Evolutionary conservation across 768 basidiomycete species (phyloP), one percentile per base, ranked within the genome.

Genomic region (Suillus alpinus): DNA sequence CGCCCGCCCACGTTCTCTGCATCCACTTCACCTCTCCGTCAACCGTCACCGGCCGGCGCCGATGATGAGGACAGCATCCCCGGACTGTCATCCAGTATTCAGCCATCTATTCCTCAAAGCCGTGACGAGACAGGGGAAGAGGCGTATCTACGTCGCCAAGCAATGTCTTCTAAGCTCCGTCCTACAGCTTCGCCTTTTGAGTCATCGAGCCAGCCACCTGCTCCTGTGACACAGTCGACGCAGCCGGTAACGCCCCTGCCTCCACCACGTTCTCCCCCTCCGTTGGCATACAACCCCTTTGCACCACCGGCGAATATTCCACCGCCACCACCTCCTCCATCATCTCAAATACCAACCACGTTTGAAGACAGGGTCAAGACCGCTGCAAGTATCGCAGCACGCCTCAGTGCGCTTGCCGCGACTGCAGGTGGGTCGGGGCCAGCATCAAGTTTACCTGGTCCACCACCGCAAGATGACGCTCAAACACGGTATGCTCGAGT

Each of bases 301-400:
- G 83, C 86, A 2, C 88, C 88, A 2, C 81, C 85, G 4, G 67
- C 83, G 20, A 80, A 83, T 7, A 80, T 85, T 5, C 84, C 86
- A 0, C 86, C 88, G 1, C 81, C 86, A 0, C 79, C 80, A 2
- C 76, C 74, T 32, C 73, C 76, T 34, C 76, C 81, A 6, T 72
- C 77, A 9, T 64, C 71, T 3, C 61, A 72, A 18, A 63, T 78
- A 31, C 72, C 75, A 3, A 72, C 58, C 26, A 75, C 78, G 1
- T 77, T 91, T 16, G 86, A 92, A 60, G 91, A 87, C 18, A 86
- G 79, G 63, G 82, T 86, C 1, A 89, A 90, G 62, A 85, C 86
- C 10, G 93, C 92, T 0, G 91, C 90, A 4, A 91, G 86, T 12
- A 90, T 95, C 59, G 93, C 92, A 20, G 92, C 92, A 0, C 85